Base-by-base conservation (phyloP, 345 rosid species). In the Populus ilicifolia region DNA sequence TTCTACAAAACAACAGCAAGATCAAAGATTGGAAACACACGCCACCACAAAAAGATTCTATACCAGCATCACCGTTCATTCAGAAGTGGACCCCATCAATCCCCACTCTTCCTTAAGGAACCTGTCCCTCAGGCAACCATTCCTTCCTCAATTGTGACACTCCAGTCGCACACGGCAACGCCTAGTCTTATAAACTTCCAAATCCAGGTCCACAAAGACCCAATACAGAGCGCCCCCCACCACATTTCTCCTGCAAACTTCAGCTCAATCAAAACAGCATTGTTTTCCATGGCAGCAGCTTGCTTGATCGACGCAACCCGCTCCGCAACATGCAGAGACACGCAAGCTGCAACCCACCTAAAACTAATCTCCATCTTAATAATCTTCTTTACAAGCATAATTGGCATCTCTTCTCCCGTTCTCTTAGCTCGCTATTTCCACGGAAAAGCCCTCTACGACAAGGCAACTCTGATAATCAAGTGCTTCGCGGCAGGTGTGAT, bases 401-500 rank as follows among this genome's bases (percentile, higher is more conserved):
- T 87, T 36, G 99, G 99, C 3, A 87, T 95, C 71, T 85, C 93
- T 3, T 81, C 78, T 12, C 99, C 98, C 0, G 93, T 93, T 46
- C 70, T 93, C 30, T 83, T 95, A 20, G 97, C 98, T 25, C 93
- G 90, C 21, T 85, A 77, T 75, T 95, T 95, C 76, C 94, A 86
- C 1, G 97, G 98, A 0, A 95, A 88, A 74, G 91, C 99, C 61
- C 81, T 85, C 14, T 93, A 95, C 84, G 96, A 90, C 72, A 89
- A 87, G 80, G 89, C 94, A 13, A 80, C 87, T 27, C 89, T 93
- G 4, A 35, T 88, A 3, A 89, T 95, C 67, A 95, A 95, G 83
- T 92, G 98, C 85, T 95, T 95, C 85, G 99, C 98, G 36, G 98
- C 99, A 69, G 99, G 99, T 1, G 99, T 95, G 2, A 93, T 95